Base-by-base conservation (phyloP, 345 rosid species). In the Hypericum androsaemum region DNA sequence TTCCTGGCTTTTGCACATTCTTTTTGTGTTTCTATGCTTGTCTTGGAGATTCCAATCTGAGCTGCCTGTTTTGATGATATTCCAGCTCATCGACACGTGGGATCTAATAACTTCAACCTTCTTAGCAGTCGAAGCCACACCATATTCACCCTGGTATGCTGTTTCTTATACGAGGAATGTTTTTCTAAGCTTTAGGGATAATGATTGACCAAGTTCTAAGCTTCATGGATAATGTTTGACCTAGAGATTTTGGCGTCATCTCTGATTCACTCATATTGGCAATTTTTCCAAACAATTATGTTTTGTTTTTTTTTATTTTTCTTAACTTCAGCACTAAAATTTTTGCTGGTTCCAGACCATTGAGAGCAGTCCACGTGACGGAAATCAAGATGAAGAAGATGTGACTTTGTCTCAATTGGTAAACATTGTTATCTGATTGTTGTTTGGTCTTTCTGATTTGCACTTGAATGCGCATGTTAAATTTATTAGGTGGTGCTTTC, bases 101-200 rank as follows among this genome's bases (percentile, higher is more conserved):
- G 98, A 57, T 86, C 95, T 17, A 90, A 84, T 65, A 90, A 90
- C 68, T 77, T 90, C 68, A 90, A 90, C 73, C 85, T 90, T 63
- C 77, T 82, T 41, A 86, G 98, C 84, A 90, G 98, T 55, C 79
- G 92, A 56, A 90, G 98, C 75, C 98, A 90, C 78, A 90, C 98
- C 43, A 84, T 86, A 60, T 90, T 90, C 58, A 84, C 96, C 12
- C 65, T 83, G 87, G 94, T 86, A 83, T 22, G 14, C 32, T 47
- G 10, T 47, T 32, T 37, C 42, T 52, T 5, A n/a, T 44, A 14
- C 10, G 2, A 8, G 28, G 7, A 13, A 46, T 13, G 10, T 5
- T 46, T 46, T 46, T 46, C 8, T 46, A 7, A 13, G 15, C 22
- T 14, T 11, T 44, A 22, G 32, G 32, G 32, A 22, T 22, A 22